These are phyloP conservation scores for Biancaea sappan DNA, from an alignment of 306 rosid species.

Conservation along the genomic window DNA sequence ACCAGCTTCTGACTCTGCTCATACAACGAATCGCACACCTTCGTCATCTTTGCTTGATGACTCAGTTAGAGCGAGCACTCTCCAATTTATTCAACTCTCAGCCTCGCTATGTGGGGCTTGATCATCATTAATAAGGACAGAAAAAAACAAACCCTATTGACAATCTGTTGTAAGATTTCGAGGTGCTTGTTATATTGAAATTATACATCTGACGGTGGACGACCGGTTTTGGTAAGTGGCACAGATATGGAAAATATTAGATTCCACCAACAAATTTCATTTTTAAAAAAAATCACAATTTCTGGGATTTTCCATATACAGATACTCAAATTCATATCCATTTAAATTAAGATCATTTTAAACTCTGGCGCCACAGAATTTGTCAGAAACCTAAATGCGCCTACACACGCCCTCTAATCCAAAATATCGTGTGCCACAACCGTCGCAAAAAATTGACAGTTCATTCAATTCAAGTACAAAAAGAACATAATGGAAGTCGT, in stretches of 20 bases:
- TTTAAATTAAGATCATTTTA: neutral
- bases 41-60: conserved; percentile 14
- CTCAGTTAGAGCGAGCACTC: neutral
- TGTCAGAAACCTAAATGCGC: neutral
- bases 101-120: neutral
- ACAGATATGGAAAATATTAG: neutral
- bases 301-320: neutral
- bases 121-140: neutral
- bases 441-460: neutral
- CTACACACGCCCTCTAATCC: neutral
- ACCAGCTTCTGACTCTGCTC: neutral
- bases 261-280: neutral
- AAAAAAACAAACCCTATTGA: neutral
- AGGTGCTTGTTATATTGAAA: neutral
- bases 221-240: neutral
- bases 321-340: neutral
- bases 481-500: neutral
- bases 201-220: neutral
- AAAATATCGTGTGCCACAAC: neutral
- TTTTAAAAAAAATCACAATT: neutral
- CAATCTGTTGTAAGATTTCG: neutral
- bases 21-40: neutral
- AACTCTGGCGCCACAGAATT: neutral
- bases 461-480: neutral
- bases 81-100: conserved; percentile 8